These are phyloP conservation scores for Xanthoconium stramineum DNA, from an alignment of 768 basidiomycete species.

Conservation along the genomic window DNA sequence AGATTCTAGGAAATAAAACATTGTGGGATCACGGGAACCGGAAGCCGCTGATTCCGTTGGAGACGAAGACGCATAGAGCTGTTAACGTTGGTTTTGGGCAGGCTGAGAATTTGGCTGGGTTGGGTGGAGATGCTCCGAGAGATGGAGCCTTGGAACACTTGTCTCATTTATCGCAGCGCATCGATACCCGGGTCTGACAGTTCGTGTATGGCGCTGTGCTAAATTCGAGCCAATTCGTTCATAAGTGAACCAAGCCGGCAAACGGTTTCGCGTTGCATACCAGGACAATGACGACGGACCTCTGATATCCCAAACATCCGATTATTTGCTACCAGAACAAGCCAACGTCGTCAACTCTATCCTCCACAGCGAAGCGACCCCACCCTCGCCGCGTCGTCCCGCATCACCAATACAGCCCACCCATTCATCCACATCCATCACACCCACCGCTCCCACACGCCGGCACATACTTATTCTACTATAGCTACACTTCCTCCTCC, in stretches of 20 bases:
- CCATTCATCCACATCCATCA: slow-evolving; percentile 35
- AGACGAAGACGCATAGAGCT: too few species aligned
- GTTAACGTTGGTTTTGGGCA: background rate
- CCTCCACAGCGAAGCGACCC: slow-evolving; percentile 77
- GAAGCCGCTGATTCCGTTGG: background rate
- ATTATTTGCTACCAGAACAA: slow-evolving; percentile 52
- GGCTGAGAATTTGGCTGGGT: background rate
- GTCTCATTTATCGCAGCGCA: background rate
- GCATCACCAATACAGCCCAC: slow-evolving; percentile 62
- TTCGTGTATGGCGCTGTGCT: background rate
- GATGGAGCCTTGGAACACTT: background rate
- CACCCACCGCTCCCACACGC: too few species aligned
- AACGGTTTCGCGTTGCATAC: too few species aligned
- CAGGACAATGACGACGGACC: too few species aligned
- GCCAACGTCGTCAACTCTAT: slow-evolving; percentile 81
- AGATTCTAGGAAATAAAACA: background rate
- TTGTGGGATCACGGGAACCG: background rate
- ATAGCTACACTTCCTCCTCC: too few species aligned
- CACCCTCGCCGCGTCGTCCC: slow-evolving; percentile 59
- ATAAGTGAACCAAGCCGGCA: background rate
- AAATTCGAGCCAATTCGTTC: background rate
- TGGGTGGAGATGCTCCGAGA: background rate
- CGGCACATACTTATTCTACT: too few species aligned
- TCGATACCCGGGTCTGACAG: background rate
- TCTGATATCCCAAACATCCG: slow-evolving; percentile 18